Evolutionary conservation across 345 rosid genomes (phyloP), one percentile per base, ranked within the genome.

Genomic region (Mallotus nudiflorus): DNA sequence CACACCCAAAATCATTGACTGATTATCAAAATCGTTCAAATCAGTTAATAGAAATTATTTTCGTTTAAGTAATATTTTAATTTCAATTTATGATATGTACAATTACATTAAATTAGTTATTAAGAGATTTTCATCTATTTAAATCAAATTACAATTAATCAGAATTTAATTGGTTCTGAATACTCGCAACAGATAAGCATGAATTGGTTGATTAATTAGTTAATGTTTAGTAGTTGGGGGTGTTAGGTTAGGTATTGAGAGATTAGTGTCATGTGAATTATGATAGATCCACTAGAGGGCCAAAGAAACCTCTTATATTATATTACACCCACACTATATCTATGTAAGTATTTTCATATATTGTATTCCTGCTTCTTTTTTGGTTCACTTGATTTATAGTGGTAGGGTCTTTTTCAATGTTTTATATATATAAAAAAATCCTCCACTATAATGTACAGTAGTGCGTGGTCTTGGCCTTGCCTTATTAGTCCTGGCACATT

Each of bases 351-450:
- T n/a, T n/a, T n/a, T n/a, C n/a, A 55, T 50, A 59, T 49, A 57
- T 60, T 18, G 20, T 28, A 5, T 57, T 25, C 14, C 4, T 62
- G 52, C 9, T n/a, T 10, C 11, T 45, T 13, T 55, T 71, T 64
- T 16, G 44, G 49, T n/a, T 70, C 42, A 35, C 40, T 59, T 44
- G 39, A 55, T 61, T 70, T 54, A 50, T 20, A 66, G 65, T 78
- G 81, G 79, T 28, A 67, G 46, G 33, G 77, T 76, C 77, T 58
- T 62, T 57, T 60, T 82, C 78, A 53, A 13, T 61, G 20, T 58
- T 72, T 60, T 65, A 18, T 5, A 13, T 55, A n/a, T 58, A 15
- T 16, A 5, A 48, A n/a, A 6, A 62, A 39, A 66, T 72, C 55
- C 12, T 52, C 83, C 86, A 77, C 75, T 73, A 51, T 39, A 53